Percentiles rank a stretch among this genome's conserved stretches.
These are phyloP conservation scores for Gigaspora rosea DNA, from an alignment of 192 early-diverging fungal species.

Conservation along the genomic window DNA sequence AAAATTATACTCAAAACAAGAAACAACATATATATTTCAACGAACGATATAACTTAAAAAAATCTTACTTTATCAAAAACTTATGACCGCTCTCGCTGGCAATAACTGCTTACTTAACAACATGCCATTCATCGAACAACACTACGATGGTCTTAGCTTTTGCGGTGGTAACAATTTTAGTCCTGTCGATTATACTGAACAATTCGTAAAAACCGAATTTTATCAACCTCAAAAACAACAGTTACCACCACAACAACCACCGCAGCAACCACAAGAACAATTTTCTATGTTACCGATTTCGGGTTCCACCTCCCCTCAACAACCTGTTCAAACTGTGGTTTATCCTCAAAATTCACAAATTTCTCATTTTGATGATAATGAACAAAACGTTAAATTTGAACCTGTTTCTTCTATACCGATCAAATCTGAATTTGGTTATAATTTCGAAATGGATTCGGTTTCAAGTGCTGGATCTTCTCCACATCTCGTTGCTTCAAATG, in stretches of 20 bases:
- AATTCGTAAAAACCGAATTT: slow-evolving; percentile 7
- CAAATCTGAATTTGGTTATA: slow-evolving; percentile 27
- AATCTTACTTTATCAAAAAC: neutral
- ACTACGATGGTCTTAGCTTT: neutral
- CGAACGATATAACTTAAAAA: no score
- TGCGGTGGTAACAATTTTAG: neutral
- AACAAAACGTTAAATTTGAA: neutral
- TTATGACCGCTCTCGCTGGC: slow-evolving; percentile 21
- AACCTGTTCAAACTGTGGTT: slow-evolving; percentile 2
- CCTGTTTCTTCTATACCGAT: neutral
- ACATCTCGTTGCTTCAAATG: neutral
- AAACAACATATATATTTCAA: neutral
- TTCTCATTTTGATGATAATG: neutral
- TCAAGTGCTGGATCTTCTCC: slow-evolving; percentile 28
- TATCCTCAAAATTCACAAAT: neutral
- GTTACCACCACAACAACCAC: neutral
- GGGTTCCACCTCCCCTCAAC: neutral
- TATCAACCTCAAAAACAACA: neutral
- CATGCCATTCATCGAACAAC: neutral
- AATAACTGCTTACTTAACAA: neutral
- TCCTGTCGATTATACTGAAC: neutral
- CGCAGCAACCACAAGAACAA: neutral
- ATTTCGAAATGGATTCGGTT: neutral
- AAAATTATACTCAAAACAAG: neutral
- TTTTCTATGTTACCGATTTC: neutral